phyloP scores from a whole-genome alignment of 2,329 filamentous ascomycete genomes.

The Dactylonectria macrodidyma region DNA sequence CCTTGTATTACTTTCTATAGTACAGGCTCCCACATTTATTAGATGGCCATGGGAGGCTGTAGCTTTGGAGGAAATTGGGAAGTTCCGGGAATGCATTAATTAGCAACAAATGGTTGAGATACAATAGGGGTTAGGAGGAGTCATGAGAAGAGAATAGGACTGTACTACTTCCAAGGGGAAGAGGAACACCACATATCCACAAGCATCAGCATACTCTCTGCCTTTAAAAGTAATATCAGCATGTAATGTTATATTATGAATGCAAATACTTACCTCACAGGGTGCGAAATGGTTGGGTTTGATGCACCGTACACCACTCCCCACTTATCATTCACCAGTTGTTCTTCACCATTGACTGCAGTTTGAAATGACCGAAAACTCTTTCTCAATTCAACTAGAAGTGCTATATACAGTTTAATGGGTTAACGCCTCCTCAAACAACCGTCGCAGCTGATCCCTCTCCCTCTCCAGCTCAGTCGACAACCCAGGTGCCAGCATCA shows the following conservation, averaged over 20 bases:
- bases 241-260: too few species aligned
- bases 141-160: too few species aligned
- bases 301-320: too few species aligned
- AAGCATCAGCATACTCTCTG: too few species aligned
- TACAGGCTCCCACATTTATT: background rate
- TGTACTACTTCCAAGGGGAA: too few species aligned
- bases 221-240: too few species aligned
- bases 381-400: background rate
- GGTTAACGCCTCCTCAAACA: conserved; percentile 76
- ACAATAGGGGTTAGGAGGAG: background rate
- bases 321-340: too few species aligned
- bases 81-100: background rate
- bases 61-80: background rate
- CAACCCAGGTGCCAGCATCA: conserved; percentile 91
- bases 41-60: background rate
- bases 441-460: conserved; percentile 76
- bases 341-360: too few species aligned
- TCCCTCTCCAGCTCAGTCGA: conserved; percentile 78
- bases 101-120: background rate
- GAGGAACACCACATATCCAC: too few species aligned
- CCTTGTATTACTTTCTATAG: too few species aligned
- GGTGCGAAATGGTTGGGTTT: too few species aligned
- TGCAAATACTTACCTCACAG: too few species aligned
- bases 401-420: conserved; percentile 43
- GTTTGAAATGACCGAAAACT: background rate